phyloP scores from a whole-genome alignment of 495 filamentous ascomycete species.

The Emericellopsis terricola region DNA sequence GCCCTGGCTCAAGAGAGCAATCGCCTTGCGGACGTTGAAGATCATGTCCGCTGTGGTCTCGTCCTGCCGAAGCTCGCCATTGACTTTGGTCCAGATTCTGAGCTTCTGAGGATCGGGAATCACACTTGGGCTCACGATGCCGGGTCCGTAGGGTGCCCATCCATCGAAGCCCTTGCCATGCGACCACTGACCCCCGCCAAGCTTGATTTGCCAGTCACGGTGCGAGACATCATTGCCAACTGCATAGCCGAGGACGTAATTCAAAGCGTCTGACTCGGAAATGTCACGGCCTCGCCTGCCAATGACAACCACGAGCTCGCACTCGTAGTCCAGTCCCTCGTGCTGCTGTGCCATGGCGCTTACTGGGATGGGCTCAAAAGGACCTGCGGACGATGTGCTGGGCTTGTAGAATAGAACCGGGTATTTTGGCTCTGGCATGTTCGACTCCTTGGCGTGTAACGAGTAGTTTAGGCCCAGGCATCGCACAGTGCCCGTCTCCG shows the following conservation, averaged over 20 bases:
- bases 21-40: constrained; percentile 55
- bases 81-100: constrained; percentile 48
- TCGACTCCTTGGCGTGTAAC: constrained; percentile 56
- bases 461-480: constrained; percentile 74
- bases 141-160: constrained; percentile 77
- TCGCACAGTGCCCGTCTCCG: constrained; percentile 56
- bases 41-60: constrained; percentile 67
- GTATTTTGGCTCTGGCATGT: constrained; percentile 50
- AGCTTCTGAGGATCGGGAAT: constrained; percentile 54
- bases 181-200: constrained; percentile 65
- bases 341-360: constrained; percentile 32
- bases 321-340: constrained; percentile 66
- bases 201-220: constrained; percentile 66
- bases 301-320: constrained; percentile 64
- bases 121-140: constrained; percentile 48
- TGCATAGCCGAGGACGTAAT: constrained; percentile 64
- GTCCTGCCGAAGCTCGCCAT: constrained; percentile 52
- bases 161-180: constrained; percentile 77
- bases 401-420: constrained; percentile 80
- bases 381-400: constrained; percentile 49
- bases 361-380: constrained; percentile 50
- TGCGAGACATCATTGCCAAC: constrained; percentile 75
- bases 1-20: constrained; percentile 58
- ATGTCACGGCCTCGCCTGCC: constrained; percentile 54
- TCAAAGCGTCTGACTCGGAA: constrained; percentile 43